A percentile compares a stretch with the other conserved stretches of the same genome.
These are phyloP conservation scores for Ganoderma sp. DNA, from an alignment of 1,284 basidiomycete genomes.

Conservation along the genomic window DNA sequence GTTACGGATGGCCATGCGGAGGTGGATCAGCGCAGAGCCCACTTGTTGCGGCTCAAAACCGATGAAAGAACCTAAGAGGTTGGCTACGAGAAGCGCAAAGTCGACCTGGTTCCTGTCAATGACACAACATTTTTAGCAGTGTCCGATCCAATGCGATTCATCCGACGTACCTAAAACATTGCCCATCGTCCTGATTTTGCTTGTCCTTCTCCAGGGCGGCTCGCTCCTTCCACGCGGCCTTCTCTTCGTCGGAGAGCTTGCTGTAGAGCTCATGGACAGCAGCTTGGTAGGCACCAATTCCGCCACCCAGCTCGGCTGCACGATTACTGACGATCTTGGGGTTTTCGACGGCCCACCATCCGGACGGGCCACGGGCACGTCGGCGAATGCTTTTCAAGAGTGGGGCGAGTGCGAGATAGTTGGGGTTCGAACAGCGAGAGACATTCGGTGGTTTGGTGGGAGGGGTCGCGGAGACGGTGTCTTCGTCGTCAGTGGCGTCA, in stretches of 20 bases:
- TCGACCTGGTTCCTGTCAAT: not conserved
- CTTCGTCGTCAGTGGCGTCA: no score
- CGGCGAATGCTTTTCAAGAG: not conserved
- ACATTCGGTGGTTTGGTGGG: no score
- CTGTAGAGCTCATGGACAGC: not conserved
- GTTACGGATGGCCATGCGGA: not conserved
- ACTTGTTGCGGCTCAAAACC: not conserved
- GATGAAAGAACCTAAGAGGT: not conserved
- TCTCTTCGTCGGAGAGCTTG: not conserved
- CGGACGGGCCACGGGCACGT: not conserved
- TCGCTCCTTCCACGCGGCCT: not conserved
- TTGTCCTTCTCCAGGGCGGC: not conserved
- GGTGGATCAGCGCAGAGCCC: not conserved
- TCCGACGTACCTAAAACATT: not conserved
- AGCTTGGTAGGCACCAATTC: not conserved
- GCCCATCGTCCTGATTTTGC: not conserved
- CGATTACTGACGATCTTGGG: not conserved
- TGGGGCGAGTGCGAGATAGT: not conserved
- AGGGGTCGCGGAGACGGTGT: no score
- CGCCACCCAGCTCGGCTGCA: not conserved
- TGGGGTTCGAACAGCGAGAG: no score
- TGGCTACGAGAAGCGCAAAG: not conserved
- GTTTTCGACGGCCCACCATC: not conserved
- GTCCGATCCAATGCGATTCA: no score
- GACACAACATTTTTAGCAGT: no score